These are phyloP conservation scores for Thraustochytrium sp. DNA, from an alignment of 352 stramenopile genomes.

Conservation along the genomic window DNA sequence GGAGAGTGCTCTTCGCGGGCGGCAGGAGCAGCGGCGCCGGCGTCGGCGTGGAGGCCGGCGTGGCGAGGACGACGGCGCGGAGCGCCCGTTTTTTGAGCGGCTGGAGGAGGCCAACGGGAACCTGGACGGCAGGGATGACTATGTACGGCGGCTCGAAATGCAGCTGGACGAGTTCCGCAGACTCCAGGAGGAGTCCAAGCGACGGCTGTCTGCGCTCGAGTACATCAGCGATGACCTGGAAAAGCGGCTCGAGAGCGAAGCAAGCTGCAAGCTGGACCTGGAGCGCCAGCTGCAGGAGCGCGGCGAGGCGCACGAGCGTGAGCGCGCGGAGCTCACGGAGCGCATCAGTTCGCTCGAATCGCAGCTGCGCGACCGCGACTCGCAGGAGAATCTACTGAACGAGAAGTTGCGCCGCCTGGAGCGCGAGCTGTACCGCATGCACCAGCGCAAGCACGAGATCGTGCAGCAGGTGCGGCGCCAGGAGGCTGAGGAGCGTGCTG, in stretches of 20 bases:
- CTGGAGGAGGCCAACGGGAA: slow-evolving; percentile 9
- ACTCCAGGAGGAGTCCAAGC: not conserved
- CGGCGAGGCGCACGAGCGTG: not conserved
- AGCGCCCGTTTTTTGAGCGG: slow-evolving; percentile 29
- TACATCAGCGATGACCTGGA: slow-evolving; percentile 26
- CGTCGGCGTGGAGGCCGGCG: not conserved
- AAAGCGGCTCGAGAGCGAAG: slow-evolving; percentile 22
- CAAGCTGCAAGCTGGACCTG: not conserved
- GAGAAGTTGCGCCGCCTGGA: slow-evolving; percentile 25
- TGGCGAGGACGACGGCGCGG: not conserved
- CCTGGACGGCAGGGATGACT: not conserved
- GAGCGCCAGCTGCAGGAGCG: not conserved
- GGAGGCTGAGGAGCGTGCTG: slow-evolving; percentile 16
- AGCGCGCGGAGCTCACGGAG: not conserved
- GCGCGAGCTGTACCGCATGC: slow-evolving; percentile 10
- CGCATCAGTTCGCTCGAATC: not conserved
- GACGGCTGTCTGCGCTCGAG: slow-evolving; percentile 13
- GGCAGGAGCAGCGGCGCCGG: not conserved
- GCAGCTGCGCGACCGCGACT: not conserved
- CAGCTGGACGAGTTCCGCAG: not conserved
- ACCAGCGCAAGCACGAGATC: slow-evolving; percentile 30
- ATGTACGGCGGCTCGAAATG: slow-evolving; percentile 24
- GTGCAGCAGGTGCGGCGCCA: slow-evolving; percentile 7
- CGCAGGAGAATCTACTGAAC: not conserved
- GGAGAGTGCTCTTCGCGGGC: too few species aligned